A percentile compares a stretch with the other conserved stretches of the same genome.
Conservation (phyloP, 2,329 filamentous ascomycete species). For the Neophaeococcomyces aloes region DNA sequence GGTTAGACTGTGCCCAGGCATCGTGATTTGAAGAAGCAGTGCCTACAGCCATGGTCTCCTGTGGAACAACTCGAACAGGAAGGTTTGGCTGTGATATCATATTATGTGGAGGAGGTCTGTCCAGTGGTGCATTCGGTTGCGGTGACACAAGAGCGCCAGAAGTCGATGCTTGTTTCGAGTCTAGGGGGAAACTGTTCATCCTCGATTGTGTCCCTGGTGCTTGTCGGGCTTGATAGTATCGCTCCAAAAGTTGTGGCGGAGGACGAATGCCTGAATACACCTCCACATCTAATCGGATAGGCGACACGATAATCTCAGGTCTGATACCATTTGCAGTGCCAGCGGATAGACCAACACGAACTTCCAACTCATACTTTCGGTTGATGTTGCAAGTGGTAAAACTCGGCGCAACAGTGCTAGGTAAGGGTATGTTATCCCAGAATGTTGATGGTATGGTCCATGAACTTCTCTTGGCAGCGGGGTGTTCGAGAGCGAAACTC, state of each 20-base stretch:
- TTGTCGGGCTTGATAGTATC: constrained; percentile 20
- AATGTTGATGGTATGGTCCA: constrained; percentile 50
- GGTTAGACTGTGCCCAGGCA: constrained; percentile 5
- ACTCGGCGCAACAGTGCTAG: constrained; percentile 75
- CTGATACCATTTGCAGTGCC: constrained; percentile 45
- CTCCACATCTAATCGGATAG: constrained; percentile 66
- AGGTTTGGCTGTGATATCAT: neutral
- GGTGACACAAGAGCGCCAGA: neutral
- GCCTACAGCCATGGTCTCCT: constrained; percentile 11
- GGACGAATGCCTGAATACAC: constrained; percentile 84
- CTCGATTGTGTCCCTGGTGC: constrained; percentile 23
- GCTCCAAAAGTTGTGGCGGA: constrained; percentile 62
- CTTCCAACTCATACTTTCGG: constrained; percentile 71
- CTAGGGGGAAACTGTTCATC: constrained; percentile 14
- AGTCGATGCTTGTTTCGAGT: neutral
- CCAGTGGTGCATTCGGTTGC: neutral
- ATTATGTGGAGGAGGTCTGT: constrained; percentile 4
- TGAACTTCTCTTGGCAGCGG: constrained; percentile 52
- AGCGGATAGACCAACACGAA: constrained; percentile 68
- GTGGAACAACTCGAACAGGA: constrained; percentile 8
- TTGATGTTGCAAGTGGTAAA: constrained; percentile 84
- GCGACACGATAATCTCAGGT: constrained; percentile 67
- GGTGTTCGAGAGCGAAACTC: constrained; percentile 55
- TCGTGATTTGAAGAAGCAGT: constrained; percentile 4
- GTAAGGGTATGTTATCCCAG: constrained; percentile 64